Conservation (phyloP, 805 yeast genomes). For the Candida chilensis region DNA sequence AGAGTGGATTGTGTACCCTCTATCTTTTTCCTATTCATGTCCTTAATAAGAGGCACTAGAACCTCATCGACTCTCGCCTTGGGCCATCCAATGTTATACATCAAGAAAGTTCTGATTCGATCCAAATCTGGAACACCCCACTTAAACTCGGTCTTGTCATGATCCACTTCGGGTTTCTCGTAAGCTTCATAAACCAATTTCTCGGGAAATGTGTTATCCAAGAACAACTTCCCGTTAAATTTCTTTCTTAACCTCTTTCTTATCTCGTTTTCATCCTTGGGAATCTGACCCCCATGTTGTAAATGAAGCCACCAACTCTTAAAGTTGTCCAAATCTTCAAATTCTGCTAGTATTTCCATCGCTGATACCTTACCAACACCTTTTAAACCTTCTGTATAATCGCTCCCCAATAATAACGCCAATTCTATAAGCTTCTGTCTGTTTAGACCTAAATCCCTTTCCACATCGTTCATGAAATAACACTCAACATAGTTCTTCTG, state of each 20-base stretch:
- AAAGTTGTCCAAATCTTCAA: conserved; percentile 37
- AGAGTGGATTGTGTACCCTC: conserved; percentile 51
- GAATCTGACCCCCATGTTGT: conserved; percentile 27
- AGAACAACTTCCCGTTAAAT: conserved; percentile 43
- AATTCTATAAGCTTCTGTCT: conserved; percentile 63
- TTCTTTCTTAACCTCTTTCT: conserved; percentile 49
- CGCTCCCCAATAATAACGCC: conserved; percentile 86
- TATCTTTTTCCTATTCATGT: conserved; percentile 55
- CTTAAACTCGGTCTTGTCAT: conserved; percentile 63
- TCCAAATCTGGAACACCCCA: conserved; percentile 93
- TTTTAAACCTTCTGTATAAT: conserved; percentile 86
- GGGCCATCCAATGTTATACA: conserved; percentile 72
- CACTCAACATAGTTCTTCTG: conserved; percentile 89
- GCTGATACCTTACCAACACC: conserved; percentile 94
- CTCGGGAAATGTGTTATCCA: conserved; percentile 67
- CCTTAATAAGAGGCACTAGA: conserved; percentile 75
- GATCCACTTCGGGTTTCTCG: conserved; percentile 72
- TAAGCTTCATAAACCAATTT: conserved; percentile 65
- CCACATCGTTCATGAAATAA: conserved; percentile 54
- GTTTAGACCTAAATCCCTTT: conserved; percentile 52
- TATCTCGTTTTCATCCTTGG: conserved; percentile 34
- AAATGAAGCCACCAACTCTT: conserved; percentile 50
- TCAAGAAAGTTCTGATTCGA: conserved; percentile 60
- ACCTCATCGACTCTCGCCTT: conserved; percentile 71
- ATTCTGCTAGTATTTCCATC: conserved; percentile 84